Evolutionary conservation across 2,329 filamentous ascomycete species (phyloP).

Genomic region (Calonectria pseudoturangicola): DNA sequence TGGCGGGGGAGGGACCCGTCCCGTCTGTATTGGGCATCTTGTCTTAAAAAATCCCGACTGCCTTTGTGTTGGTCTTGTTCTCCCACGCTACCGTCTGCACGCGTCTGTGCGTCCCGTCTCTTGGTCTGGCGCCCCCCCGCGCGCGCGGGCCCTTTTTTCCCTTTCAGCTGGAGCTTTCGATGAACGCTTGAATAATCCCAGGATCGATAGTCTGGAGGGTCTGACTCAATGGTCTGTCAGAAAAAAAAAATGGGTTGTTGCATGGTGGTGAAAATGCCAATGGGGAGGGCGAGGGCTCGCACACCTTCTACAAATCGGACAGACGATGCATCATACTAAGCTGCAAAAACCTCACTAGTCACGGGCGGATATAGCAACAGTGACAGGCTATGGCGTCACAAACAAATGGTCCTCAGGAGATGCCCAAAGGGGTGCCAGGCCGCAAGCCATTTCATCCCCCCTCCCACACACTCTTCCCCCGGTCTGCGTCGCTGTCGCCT

Average conservation of each 20-base stretch:
- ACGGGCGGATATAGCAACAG: not conserved
- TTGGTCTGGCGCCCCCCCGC: not conserved
- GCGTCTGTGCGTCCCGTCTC: not conserved
- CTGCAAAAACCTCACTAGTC: slow-evolving; percentile 17
- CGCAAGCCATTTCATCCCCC: slow-evolving; percentile 16
- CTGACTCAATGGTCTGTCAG: no score
- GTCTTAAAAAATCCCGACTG: not conserved
- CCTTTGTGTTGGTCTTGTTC: not conserved
- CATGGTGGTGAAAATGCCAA: not conserved
- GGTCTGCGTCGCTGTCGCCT: slow-evolving; percentile 6
- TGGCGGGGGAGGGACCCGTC: not conserved
- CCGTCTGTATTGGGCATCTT: not conserved
- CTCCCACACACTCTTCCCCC: not conserved
- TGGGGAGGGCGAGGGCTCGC: not conserved
- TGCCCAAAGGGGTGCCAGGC: not conserved
- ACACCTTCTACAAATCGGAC: slow-evolving; percentile 22
- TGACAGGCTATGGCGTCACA: slow-evolving; percentile 2
- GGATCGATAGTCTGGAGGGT: no score
- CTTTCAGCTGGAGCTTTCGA: not conserved
- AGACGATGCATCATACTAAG: slow-evolving; percentile 10
- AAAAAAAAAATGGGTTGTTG: no score
- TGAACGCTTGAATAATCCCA: not conserved
- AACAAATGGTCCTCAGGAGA: not conserved
- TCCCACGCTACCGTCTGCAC: not conserved
- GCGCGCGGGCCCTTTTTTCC: no score